These are phyloP conservation scores for Saccharomyces jurei DNA, from an alignment of 805 yeast genomes.

Conservation along the genomic window DNA sequence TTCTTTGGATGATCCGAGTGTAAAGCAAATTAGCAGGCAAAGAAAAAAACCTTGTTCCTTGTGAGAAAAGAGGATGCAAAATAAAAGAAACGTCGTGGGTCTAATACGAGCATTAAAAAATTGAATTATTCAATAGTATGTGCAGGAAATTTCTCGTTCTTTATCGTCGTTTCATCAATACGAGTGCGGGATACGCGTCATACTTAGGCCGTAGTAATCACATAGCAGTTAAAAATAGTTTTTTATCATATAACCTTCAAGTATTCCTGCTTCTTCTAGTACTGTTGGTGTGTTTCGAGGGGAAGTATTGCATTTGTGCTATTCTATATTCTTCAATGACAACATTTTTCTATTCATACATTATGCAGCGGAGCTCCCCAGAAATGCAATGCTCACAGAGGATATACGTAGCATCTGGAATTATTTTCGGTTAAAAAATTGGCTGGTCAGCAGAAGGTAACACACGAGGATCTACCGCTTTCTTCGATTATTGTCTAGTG, in stretches of 20 bases:
- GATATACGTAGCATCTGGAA: not conserved
- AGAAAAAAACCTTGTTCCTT: not conserved
- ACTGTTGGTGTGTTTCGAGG: too few relatives aligned
- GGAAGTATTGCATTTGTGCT: too few relatives aligned
- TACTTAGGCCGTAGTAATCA: too few relatives aligned
- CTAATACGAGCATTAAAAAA: too few relatives aligned
- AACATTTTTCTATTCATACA: too few relatives aligned
- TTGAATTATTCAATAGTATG: too few relatives aligned
- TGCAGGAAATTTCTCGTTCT: too few relatives aligned
- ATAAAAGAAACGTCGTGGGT: not conserved
- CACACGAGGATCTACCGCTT: not conserved
- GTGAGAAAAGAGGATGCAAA: not conserved
- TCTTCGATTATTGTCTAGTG: not conserved
- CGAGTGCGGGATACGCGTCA: too few relatives aligned
- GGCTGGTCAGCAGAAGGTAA: not conserved
- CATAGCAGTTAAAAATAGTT: too few relatives aligned
- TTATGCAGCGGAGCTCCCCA: not conserved
- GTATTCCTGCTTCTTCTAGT: too few relatives aligned
- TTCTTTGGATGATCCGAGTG: not conserved
- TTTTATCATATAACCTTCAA: too few relatives aligned
- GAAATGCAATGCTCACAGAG: not conserved
- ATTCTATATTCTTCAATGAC: not conserved
- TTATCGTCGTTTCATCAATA: too few relatives aligned
- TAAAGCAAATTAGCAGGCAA: not conserved
- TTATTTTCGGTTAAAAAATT: not conserved